These are phyloP conservation scores for Cladosporium oxysporum DNA, from an alignment of 2,329 filamentous ascomycete species.

Conservation along the genomic window DNA sequence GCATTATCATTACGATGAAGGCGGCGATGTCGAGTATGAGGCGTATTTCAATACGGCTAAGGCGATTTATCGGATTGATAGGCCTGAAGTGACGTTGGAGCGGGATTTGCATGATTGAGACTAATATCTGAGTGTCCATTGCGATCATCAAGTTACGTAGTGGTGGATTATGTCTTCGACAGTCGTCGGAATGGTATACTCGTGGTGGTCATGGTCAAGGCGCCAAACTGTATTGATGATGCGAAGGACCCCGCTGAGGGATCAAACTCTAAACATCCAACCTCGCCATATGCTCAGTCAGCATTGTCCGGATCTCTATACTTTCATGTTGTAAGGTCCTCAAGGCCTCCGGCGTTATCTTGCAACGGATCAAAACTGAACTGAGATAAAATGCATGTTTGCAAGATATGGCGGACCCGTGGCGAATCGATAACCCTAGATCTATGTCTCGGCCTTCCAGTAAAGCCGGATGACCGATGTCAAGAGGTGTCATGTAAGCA, in stretches of 20 bases:
- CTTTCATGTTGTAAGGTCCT: background rate
- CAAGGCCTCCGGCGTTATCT: background rate
- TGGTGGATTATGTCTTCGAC: background rate
- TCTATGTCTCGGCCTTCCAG: background rate
- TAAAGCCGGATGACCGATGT: background rate
- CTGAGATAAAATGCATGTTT: background rate
- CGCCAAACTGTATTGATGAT: background rate
- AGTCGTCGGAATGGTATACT: background rate
- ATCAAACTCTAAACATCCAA: background rate
- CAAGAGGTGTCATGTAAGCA: background rate
- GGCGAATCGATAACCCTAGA: background rate
- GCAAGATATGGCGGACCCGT: background rate
- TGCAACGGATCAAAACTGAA: background rate
- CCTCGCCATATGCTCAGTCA: background rate
- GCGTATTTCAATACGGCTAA: conserved; percentile 36
- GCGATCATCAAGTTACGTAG: background rate
- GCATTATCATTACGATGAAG: conserved; percentile 36
- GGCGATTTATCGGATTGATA: conserved; percentile 34
- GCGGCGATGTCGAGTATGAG: conserved; percentile 34
- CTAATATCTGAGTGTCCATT: background rate
- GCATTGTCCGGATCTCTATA: background rate
- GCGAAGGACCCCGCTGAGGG: background rate
- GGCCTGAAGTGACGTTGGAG: conserved; percentile 31
- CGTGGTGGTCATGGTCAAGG: background rate
- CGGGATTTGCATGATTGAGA: conserved; percentile 27